Conservation (phyloP, 2,329 filamentous ascomycete genomes). For the Clarireedia monteithiana region DNA sequence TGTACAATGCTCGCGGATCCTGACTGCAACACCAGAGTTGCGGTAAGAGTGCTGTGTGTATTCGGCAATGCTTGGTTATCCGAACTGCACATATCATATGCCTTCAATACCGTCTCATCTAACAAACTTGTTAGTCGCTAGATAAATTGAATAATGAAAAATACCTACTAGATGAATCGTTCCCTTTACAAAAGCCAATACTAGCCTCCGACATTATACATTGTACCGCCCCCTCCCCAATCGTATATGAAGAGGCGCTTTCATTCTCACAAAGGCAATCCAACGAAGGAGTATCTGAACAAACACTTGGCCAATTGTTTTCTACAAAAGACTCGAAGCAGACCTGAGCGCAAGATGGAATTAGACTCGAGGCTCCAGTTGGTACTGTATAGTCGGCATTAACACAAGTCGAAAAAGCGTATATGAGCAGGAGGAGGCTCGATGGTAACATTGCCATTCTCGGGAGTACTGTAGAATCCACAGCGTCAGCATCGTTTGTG, state of each 20-base stretch:
- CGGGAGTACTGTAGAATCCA: constrained; percentile 14
- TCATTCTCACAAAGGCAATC: constrained; percentile 55
- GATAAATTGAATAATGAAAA: background rate
- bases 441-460: constrained; percentile 29
- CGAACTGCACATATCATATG: constrained; percentile 51
- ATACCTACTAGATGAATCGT: constrained; percentile 27
- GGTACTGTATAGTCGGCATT: constrained; percentile 18
- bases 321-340: constrained; percentile 58
- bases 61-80: constrained; percentile 43
- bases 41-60: constrained; percentile 51
- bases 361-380: constrained; percentile 23
- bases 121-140: constrained; percentile 5
- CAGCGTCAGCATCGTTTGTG: constrained; percentile 17
- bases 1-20: constrained; percentile 32
- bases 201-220: constrained; percentile 51
- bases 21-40: constrained; percentile 42
- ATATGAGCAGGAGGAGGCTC: constrained; percentile 25
- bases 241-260: constrained; percentile 54
- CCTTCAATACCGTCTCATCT: constrained; percentile 40
- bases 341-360: constrained; percentile 43
- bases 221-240: constrained; percentile 64
- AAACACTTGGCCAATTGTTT: constrained; percentile 48
- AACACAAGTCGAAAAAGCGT: constrained; percentile 16
- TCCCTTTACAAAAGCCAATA: constrained; percentile 43
- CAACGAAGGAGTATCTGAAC: constrained; percentile 44